Conservation (phyloP, 2,329 filamentous ascomycete genomes). For the Colletotrichum abscissum region DNA sequence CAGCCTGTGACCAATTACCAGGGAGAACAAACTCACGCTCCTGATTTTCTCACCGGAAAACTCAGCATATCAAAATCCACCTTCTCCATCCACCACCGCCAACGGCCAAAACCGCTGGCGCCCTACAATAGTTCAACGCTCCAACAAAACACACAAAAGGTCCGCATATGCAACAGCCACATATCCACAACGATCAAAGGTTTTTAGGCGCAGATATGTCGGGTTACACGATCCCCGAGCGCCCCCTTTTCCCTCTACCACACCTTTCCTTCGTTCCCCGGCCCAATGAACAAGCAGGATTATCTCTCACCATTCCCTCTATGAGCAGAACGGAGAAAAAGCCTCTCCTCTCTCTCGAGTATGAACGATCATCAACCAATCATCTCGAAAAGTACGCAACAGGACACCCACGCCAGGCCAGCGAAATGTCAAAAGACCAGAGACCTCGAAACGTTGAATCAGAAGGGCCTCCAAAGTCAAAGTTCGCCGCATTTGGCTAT, state of each 20-base stretch:
- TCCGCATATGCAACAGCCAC: neutral
- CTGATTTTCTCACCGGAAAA: neutral
- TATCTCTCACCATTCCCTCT: neutral
- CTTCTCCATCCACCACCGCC: neutral
- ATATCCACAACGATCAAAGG: constrained; percentile 2
- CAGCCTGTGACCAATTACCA: neutral
- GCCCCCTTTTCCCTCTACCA: neutral
- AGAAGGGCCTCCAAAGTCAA: neutral
- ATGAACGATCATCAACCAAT: neutral
- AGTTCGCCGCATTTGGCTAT: neutral
- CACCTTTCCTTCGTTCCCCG: neutral
- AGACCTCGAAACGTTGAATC: neutral
- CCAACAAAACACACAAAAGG: neutral
- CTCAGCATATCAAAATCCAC: neutral
- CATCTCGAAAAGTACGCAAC: neutral
- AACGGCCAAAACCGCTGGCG: neutral
- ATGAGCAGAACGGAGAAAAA: neutral
- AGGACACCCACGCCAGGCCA: neutral
- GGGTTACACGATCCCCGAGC: neutral
- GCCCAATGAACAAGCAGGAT: neutral
- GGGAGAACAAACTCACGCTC: no score
- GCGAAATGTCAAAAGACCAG: neutral
- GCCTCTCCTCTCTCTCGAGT: neutral
- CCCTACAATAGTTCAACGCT: neutral
- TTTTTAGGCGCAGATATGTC: neutral